These are phyloP conservation scores for Kodamaea suecica DNA, from an alignment of 1,139 yeast genomes.

Conservation along the genomic window DNA sequence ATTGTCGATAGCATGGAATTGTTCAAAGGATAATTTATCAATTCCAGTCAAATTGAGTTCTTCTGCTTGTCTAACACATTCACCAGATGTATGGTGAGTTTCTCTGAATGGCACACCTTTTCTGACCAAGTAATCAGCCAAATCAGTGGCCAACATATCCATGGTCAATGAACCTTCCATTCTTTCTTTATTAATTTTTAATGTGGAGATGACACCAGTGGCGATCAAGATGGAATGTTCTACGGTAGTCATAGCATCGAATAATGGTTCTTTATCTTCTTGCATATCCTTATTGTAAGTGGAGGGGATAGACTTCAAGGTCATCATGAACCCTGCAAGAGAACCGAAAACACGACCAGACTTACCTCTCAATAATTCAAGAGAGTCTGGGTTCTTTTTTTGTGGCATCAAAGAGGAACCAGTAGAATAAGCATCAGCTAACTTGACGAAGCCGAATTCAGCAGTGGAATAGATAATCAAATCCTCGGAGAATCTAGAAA, in stretches of 20 bases:
- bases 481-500: conserved; percentile 92
- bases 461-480: conserved; percentile 94
- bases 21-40: conserved; percentile 72
- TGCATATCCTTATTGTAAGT: conserved; percentile 98
- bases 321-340: conserved; percentile 92
- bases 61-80: conserved; percentile 91
- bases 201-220: conserved; percentile 91
- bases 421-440: conserved; percentile 97
- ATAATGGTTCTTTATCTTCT: conserved; percentile 96
- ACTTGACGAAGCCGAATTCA: conserved; percentile 89
- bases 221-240: conserved; percentile 93
- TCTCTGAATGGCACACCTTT: conserved; percentile 99
- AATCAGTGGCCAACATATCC: conserved; percentile 99
- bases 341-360: conserved; percentile 97
- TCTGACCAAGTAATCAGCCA: conserved; percentile 95
- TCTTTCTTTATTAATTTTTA: conserved; percentile 62
- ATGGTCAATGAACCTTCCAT: conserved; percentile 90
- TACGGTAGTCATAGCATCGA: conserved; percentile 85
- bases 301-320: conserved; percentile 92
- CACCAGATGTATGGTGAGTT: conserved; percentile 97
- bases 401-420: conserved; percentile 99
- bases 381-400: conserved; percentile 95
- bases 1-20: conserved; percentile 71
- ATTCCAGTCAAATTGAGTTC: conserved; percentile 71
- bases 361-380: conserved; percentile 93